Evolutionary conservation across 192 early-diverging fungal species (phyloP), one percentile per base, ranked within the genome.

Genomic region (Backusella tuberculispora): DNA sequence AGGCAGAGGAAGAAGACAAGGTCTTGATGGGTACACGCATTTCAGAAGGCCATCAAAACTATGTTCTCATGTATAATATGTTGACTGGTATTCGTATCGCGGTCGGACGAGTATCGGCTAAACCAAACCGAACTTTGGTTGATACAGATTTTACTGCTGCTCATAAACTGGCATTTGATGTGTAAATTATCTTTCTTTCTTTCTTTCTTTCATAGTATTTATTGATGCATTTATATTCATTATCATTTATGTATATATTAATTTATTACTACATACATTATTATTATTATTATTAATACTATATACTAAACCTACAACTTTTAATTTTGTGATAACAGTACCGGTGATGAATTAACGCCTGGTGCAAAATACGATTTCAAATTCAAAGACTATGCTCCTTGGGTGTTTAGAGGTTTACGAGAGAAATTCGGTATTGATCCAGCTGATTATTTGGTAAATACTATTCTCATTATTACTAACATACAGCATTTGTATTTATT

Each of bases 351-450:
- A 79, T 80, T 98, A 82, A 97, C 95, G 14, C 95, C 98, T 21
- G 92, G 91, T 15, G 92, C 96, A 41, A 90, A 90, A 65, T 99
- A 98, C 85, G 97, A 99, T 76, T 99, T 98, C 81, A 99, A 99
- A 85, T 99, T 99, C 80, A 99, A 99, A 80, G 98, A 99, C 82
- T 98, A 99, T 78, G 95, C 96, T 8, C 98, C 97, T 1, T 97
- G 96, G 96, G 95, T 97, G 10, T 99, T 99, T 78, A 91, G 96
- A 53, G 85, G 89, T 78, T 89, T 99, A 73, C 85, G 98, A 50
- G 93, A 96, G 71, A 86, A 86, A 17, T 98, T 97, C 83, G 85
- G 91, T 37, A 92, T 99, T 53, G 95, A 97, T 80, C 88, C 96
- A 14, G 90, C 93, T 34, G 96, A 99, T 72, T 99, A 99, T 77